Percentiles rank a stretch among this genome's conserved stretches.
These are phyloP conservation scores for Mucor circinelloides DNA, from an alignment of 371 early-diverging fungal genomes.

Conservation along the genomic window DNA sequence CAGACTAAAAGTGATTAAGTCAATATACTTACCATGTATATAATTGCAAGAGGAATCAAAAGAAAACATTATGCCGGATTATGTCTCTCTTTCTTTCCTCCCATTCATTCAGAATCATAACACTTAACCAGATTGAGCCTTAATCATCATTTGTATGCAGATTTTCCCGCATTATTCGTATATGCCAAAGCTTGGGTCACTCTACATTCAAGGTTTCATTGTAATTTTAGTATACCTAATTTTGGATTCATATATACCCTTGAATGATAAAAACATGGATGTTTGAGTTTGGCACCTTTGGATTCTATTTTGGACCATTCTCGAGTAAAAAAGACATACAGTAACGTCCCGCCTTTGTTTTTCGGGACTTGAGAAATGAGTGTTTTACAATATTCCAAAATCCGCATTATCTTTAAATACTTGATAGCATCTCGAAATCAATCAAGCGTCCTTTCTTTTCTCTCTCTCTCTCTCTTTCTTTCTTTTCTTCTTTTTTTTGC, in stretches of 20 bases:
- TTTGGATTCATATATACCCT: no score
- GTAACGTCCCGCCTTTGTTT: neutral
- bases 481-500: neutral
- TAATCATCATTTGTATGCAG: neutral
- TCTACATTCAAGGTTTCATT: neutral
- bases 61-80: no score
- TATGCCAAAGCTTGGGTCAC: no score
- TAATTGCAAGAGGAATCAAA: no score
- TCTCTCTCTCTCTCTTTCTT: neutral
- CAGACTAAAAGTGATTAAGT: neutral
- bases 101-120: no score
- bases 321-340: neutral
- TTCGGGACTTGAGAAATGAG: neutral
- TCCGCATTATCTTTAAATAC: conserved; percentile 2
- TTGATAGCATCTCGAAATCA: neutral
- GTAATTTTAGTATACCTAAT: neutral
- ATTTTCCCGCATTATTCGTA: no score
- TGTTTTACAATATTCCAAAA: neutral
- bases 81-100: no score
- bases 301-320: neutral
- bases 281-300: neutral
- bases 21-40: no score
- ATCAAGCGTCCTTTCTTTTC: neutral
- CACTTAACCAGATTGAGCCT: neutral
- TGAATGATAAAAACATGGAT: no score